phyloP scores from a whole-genome alignment of 2,329 filamentous ascomycete species.

The Nigrograna mackinnonii region DNA sequence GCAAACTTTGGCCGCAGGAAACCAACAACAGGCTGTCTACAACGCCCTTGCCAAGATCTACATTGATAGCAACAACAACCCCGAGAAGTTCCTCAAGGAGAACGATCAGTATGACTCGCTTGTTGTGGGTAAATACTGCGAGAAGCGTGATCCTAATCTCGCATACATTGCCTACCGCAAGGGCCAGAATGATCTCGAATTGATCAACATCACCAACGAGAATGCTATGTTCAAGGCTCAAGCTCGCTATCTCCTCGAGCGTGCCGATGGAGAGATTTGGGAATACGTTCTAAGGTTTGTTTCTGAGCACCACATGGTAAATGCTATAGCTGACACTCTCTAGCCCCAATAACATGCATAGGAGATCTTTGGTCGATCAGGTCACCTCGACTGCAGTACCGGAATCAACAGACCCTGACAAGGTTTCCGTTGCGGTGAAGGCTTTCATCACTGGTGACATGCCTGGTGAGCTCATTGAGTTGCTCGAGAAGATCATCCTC shows the following conservation, averaged over 20 bases:
- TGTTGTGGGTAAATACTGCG: constrained; percentile 94
- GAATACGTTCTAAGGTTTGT: constrained; percentile 87
- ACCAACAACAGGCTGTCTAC: constrained; percentile 95
- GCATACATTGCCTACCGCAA: constrained; percentile 95
- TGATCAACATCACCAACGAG: constrained; percentile 98
- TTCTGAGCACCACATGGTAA: no score
- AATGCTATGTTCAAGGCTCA: constrained; percentile 99
- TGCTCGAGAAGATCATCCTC: constrained; percentile 98
- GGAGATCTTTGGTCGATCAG: constrained; percentile 91
- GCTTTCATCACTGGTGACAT: constrained; percentile 90
- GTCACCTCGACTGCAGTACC: constrained; percentile 94
- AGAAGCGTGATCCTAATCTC: constrained; percentile 96
- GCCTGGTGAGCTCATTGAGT: constrained; percentile 91
- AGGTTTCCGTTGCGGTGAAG: constrained; percentile 92
- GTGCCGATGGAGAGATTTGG: constrained; percentile 90
- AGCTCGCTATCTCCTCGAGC: constrained; percentile 89
- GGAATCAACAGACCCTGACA: constrained; percentile 88
- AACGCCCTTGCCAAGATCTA: constrained; percentile 99
- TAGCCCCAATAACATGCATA: constrained; percentile 95
- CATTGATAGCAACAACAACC: constrained; percentile 98
- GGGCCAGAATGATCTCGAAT: constrained; percentile 94
- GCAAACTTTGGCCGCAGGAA: constrained; percentile 83
- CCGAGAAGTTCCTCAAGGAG: constrained; percentile 95
- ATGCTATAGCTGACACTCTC: no score
- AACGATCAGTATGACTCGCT: constrained; percentile 96